Evolutionary conservation across 805 yeast species (phyloP).

Genomic region (Hanseniaspora guilliermondii): DNA sequence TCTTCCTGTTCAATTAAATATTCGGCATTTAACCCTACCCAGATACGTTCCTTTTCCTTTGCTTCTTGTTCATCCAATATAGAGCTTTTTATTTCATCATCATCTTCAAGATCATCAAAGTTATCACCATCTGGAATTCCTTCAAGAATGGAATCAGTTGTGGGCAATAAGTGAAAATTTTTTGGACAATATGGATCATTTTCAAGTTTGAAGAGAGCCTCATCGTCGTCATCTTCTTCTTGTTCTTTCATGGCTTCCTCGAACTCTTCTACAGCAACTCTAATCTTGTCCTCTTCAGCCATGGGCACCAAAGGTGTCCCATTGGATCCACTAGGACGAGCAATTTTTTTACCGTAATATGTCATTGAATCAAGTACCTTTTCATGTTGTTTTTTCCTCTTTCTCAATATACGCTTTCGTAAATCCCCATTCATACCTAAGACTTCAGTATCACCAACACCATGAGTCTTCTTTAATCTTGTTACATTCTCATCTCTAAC

Average conservation of each 20-base stretch:
- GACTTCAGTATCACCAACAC: constrained; percentile 24
- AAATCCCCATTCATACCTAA: constrained; percentile 15
- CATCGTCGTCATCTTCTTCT: constrained; percentile 15
- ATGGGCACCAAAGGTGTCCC: background rate
- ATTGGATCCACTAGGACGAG: background rate
- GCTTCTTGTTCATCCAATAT: constrained; percentile 59
- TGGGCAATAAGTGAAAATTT: constrained; percentile 48
- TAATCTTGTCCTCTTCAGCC: constrained; percentile 13
- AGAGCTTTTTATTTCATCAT: constrained; percentile 56
- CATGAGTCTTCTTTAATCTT: constrained; percentile 24
- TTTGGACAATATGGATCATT: constrained; percentile 37
- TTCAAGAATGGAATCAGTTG: constrained; percentile 40
- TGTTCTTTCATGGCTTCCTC: constrained; percentile 4
- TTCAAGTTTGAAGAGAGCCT: constrained; percentile 25
- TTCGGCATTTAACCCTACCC: constrained; percentile 85
- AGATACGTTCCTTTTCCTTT: constrained; percentile 61
- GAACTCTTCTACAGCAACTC: constrained; percentile 11
- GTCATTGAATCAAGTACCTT: constrained; percentile 19
- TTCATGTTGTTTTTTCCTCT: constrained; percentile 16
- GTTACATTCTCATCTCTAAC: constrained; percentile 23
- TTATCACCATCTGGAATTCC: constrained; percentile 49
- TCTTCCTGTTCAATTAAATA: constrained; percentile 74
- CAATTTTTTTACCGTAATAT: constrained; percentile 14
- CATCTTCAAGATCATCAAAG: constrained; percentile 65
- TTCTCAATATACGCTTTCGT: constrained; percentile 15